Conservation (phyloP, 257 asterid species). For the Nicotiana obtusifolia region DNA sequence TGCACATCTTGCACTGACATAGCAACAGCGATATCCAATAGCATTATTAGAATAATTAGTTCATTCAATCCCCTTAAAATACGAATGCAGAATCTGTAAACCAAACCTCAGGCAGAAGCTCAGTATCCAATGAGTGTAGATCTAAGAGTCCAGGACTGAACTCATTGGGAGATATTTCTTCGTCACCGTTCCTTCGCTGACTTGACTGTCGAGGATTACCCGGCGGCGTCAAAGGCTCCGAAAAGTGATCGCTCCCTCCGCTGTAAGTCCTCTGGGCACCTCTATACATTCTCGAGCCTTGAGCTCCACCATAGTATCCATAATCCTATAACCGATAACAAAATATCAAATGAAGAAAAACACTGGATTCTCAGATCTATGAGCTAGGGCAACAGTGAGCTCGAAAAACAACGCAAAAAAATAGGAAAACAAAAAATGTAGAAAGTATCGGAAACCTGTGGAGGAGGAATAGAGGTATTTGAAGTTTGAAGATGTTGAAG, state of each 20-base stretch:
- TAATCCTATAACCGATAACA: constrained; percentile 38
- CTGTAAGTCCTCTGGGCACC: constrained; percentile 54
- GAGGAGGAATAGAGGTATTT: constrained; percentile 52
- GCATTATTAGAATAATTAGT: neutral
- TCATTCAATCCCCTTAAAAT: neutral
- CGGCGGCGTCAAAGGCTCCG: constrained; percentile 82
- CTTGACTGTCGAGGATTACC: constrained; percentile 27
- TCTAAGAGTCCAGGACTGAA: constrained; percentile 91
- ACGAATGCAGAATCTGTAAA: neutral
- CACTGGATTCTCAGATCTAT: constrained; percentile 33
- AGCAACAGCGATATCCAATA: neutral
- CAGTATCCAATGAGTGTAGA: constrained; percentile 93
- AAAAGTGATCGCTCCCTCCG: constrained; percentile 52
- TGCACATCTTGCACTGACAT: neutral
- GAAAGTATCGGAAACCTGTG: constrained; percentile 38
- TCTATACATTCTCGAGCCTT: constrained; percentile 55
- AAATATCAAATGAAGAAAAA: neutral
- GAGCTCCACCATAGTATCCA: constrained; percentile 57
- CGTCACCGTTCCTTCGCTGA: constrained; percentile 50
- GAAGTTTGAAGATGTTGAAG: constrained; percentile 82
- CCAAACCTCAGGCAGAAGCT: constrained; percentile 78
- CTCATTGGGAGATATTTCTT: constrained; percentile 58
- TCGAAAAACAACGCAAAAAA: neutral
- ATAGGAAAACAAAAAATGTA: neutral
- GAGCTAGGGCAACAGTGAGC: neutral